Base-by-base conservation (phyloP, 1,139 yeast genomes). In the Protomyces pachydermus region DNA sequence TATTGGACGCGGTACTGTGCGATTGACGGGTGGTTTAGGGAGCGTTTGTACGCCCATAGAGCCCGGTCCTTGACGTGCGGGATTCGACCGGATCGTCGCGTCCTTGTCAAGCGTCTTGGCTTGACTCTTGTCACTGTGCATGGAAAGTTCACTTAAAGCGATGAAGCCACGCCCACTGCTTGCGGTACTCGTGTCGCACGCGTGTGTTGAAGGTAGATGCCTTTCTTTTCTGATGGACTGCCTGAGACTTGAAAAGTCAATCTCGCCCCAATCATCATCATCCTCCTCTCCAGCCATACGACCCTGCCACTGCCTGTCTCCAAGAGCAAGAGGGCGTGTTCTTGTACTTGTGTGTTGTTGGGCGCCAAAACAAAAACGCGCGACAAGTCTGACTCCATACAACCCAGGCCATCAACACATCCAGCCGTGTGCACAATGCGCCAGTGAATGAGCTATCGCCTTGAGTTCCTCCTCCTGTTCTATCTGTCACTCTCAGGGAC, bases 251-350 rank as follows among this genome's bases (percentile, higher is more conserved):
- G 57, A 37, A n/a, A 54, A 20, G 23, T 54, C 57, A 10, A 54
- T n/a, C 18, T 54, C 57, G 37, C 16, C 50, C 57, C 57, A 54
- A 9, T 54, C 32, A n/a, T 54, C 57, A 2, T 54, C 57, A 23
- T 23, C 37, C 12, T 23, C 35, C 42, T 37, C 42, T 5, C 42
- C 42, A 37, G 42, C 42, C 42, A 28, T 28, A 28, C 8, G 8
- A 6, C 32, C 32, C 32, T 28, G 32, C 5, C 32, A 28, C 32
- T 28, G 8, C 5, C 32, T 28, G 32, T 28, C 32, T 28, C 5
- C 32, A 28, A 28, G 32, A 28, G 32, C 23, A 20, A 28, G 32
- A 28, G 5, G 32, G 32, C 32, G 32, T 28, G 32, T 28, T 28
- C 32, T 28, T 28, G 32, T 6, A 4, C 32, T 28, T 28, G 32